These are phyloP conservation scores for Scheffersomyces segobiensis DNA, from an alignment of 1,139 yeast species.

Conservation along the genomic window DNA sequence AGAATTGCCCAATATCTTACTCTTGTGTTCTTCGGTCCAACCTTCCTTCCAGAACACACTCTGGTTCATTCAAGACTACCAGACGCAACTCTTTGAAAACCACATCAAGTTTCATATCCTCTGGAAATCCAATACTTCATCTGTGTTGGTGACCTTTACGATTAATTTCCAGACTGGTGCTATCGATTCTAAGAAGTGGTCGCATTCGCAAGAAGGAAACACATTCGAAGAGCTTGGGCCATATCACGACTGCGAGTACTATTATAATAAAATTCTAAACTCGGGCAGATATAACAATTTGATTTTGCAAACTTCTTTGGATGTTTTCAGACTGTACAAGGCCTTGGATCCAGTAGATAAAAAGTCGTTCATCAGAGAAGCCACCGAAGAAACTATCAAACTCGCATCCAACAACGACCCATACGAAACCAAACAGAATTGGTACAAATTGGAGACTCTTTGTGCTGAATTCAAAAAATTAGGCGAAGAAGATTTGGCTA, in stretches of 20 bases:
- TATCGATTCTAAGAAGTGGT: constrained; percentile 17
- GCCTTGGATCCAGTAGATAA: constrained; percentile 9
- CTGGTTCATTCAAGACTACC: constrained; percentile 52
- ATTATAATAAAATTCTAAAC: constrained; percentile 45
- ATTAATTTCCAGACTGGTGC: constrained; percentile 19
- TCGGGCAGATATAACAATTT: constrained; percentile 46
- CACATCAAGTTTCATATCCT: constrained; percentile 34
- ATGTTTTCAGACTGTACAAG: constrained; percentile 31
- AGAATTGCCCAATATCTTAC: constrained; percentile 20
- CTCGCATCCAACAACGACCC: not conserved
- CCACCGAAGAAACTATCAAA: constrained; percentile 24
- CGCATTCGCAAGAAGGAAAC: constrained; percentile 11
- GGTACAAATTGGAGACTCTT: constrained; percentile 62
- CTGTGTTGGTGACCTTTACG: constrained; percentile 31
- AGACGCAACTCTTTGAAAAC: constrained; percentile 26
- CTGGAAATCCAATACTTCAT: constrained; percentile 67
- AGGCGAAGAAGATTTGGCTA: constrained; percentile 51
- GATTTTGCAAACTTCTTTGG: constrained; percentile 43
- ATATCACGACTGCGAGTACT: constrained; percentile 35
- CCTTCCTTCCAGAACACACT: constrained; percentile 15
- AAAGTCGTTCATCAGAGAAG: constrained; percentile 16
- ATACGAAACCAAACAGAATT: constrained; percentile 16
- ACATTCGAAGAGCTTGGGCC: constrained; percentile 24
- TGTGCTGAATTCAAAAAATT: constrained; percentile 67
- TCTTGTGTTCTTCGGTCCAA: constrained; percentile 3